Evolutionary conservation across 305 asterid genomes (phyloP).

Genomic region (Fraxinus latifolia): DNA sequence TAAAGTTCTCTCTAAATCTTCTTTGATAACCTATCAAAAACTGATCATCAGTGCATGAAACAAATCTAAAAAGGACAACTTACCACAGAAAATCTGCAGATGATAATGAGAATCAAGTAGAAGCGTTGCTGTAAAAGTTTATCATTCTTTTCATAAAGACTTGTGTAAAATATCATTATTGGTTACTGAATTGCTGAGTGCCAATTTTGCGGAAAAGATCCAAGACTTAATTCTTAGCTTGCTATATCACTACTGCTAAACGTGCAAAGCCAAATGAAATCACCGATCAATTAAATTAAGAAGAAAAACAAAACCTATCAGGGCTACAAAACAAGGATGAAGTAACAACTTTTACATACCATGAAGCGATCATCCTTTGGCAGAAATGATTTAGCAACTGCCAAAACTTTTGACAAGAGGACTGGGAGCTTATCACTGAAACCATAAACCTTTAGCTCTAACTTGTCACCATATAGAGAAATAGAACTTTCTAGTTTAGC

Average conservation of each 20-base stretch:
- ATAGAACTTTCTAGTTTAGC: constrained; percentile 90
- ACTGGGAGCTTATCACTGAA: constrained; percentile 92
- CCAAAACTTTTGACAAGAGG: constrained; percentile 76
- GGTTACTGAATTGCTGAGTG: constrained; percentile 6
- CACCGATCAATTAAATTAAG: background rate
- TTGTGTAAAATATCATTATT: background rate
- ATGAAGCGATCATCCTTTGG: constrained; percentile 88
- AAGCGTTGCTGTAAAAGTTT: background rate
- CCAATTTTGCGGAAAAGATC: constrained; percentile 5
- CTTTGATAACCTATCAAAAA: constrained; percentile 77
- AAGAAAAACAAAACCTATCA: background rate
- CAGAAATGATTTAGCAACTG: constrained; percentile 60
- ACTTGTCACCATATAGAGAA: constrained; percentile 79
- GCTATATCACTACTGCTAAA: background rate
- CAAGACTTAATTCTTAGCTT: background rate
- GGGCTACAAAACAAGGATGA: constrained; percentile 14
- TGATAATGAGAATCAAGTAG: constrained; percentile 12
- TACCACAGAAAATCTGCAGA: constrained; percentile 16
- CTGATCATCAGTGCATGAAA: constrained; percentile 29
- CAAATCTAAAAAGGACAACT: constrained; percentile 4
- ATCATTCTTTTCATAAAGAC: background rate
- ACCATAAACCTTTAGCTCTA: constrained; percentile 93
- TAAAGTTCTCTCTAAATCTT: constrained; percentile 81
- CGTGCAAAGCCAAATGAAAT: background rate
- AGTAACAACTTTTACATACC: constrained; percentile 44